A percentile compares a stretch with the other conserved stretches of the same genome.
phyloP scores from a whole-genome alignment of 257 asterid genomes.

The Plantago major region DNA sequence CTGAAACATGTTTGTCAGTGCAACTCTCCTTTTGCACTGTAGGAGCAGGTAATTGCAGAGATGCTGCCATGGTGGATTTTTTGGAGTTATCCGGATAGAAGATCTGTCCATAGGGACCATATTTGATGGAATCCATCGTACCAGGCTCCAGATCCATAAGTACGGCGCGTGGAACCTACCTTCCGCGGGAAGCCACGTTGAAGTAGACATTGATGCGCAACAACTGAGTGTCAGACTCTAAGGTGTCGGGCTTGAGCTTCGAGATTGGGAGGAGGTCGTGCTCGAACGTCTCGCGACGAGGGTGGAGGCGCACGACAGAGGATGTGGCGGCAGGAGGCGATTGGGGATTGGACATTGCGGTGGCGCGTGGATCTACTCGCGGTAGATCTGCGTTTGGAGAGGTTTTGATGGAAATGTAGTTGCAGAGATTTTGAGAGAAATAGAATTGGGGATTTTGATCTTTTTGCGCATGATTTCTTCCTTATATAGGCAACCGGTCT shows the following conservation, averaged over 20 bases:
- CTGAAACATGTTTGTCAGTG: constrained; percentile 22
- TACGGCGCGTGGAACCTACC: constrained; percentile 88
- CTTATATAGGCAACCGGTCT: no score
- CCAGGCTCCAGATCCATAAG: constrained; percentile 97
- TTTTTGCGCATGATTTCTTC: no score
- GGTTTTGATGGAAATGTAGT: no score
- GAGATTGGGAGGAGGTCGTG: constrained; percentile 80
- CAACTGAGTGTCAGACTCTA: no score
- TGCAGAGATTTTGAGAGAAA: no score
- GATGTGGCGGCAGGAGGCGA: constrained; percentile 25
- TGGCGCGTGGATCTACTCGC: constrained; percentile 28
- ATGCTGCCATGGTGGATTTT: constrained; percentile 16
- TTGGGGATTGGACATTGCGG: constrained; percentile 35
- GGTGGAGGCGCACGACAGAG: constrained; percentile 42
- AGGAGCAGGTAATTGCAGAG: constrained; percentile 11
- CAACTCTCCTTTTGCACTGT: no score
- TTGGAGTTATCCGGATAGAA: neutral
- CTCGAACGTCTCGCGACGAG: constrained; percentile 88
- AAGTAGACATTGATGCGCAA: no score
- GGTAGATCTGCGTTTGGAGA: neutral
- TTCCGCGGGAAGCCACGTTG: no score
- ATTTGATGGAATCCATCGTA: constrained; percentile 88
- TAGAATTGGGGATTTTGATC: no score
- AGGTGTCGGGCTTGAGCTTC: constrained; percentile 49
- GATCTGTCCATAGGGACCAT: constrained; percentile 78